Evolutionary conservation across 768 basidiomycete species (phyloP), one percentile per base, ranked within the genome.

Genomic region (Udeniomyces megalosporus): DNA sequence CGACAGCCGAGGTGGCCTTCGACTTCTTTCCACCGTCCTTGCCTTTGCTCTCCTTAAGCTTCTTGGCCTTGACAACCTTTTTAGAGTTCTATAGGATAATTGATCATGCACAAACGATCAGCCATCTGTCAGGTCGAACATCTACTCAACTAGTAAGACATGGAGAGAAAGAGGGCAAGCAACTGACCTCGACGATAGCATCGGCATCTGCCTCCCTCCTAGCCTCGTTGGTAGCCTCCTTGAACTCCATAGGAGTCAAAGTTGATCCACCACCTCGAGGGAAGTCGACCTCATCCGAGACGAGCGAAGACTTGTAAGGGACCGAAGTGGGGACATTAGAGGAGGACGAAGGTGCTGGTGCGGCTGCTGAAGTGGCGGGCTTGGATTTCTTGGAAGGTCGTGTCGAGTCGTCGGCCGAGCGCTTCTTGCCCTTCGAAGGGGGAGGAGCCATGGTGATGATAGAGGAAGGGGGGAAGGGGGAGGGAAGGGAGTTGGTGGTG

Each of bases 261-360:
- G 77, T 80, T 1, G 89, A 86, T 57, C 93, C 93, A 29, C 93
- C 93, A 29, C 93, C 95, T 68, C 93, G 83, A 61, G 92, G 92
- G 74, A 97, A 99, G 73, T 92, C 89, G 54, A 88, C 80, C 69
- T 92, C 90, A 44, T 89, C 74, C 54, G 69, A 64, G 46, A 71
- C 65, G 26, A 75, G 65, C 15, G 70, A 66, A 4, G 73, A 74
- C 12, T 65, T 66, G 67, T 73, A 74, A 3, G 71, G 62, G 1
- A 72, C 69, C 4, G 67, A 64, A 38, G 70, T 61, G 56, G 71
- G 62, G 48, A 24, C 57, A 3, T 15, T 34, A 47, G 57, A 46
- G 11, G 55, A n/a, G 24, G 55, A 45, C 2, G 55, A 29, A 11
- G 34, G 58, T 15, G 34, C 32, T 8, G 32, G 35, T 29, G 48